Evolutionary conservation across 169 alveolate genomes (phyloP).

Genomic region (Eimeria acervulina): DNA sequence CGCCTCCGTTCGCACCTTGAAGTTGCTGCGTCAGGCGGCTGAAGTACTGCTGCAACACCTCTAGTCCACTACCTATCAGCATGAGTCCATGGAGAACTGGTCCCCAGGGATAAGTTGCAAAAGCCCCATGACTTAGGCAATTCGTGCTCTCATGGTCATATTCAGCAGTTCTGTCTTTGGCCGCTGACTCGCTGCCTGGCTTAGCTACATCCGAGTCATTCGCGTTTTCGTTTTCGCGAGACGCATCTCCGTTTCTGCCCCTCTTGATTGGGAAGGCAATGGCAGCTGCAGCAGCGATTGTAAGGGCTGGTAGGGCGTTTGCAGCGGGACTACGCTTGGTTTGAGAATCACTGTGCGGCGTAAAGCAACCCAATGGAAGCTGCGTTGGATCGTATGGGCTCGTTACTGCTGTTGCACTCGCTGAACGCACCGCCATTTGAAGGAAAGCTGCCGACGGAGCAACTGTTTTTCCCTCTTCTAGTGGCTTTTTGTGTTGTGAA

Average conservation of each 20-base stretch:
- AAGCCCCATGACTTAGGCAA: not conserved
- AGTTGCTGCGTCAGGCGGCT: not conserved
- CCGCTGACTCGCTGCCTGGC: not conserved
- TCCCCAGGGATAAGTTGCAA: not conserved
- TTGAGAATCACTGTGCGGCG: not conserved
- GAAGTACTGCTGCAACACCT: slow-evolving; percentile 21
- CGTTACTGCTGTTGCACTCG: not conserved
- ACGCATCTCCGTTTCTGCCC: not conserved
- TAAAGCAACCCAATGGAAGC: not conserved
- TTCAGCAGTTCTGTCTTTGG: not conserved
- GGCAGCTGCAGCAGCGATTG: slow-evolving; percentile 37
- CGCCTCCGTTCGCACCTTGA: not conserved
- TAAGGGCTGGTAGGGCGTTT: not conserved
- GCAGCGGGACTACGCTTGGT: not conserved
- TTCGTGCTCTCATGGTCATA: not conserved
- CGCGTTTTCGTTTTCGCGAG: not conserved
- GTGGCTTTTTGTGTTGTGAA: not conserved
- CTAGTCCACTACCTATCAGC: not conserved
- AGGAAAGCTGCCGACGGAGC: not conserved
- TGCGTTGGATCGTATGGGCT: not conserved
- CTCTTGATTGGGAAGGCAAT: slow-evolving; percentile 2
- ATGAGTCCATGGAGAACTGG: not conserved
- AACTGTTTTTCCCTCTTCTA: not conserved
- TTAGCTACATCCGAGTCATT: not conserved
- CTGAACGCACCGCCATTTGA: not conserved